Conservation (phyloP, 2,329 filamentous ascomycete species). For the Hypomyces rosellus region DNA sequence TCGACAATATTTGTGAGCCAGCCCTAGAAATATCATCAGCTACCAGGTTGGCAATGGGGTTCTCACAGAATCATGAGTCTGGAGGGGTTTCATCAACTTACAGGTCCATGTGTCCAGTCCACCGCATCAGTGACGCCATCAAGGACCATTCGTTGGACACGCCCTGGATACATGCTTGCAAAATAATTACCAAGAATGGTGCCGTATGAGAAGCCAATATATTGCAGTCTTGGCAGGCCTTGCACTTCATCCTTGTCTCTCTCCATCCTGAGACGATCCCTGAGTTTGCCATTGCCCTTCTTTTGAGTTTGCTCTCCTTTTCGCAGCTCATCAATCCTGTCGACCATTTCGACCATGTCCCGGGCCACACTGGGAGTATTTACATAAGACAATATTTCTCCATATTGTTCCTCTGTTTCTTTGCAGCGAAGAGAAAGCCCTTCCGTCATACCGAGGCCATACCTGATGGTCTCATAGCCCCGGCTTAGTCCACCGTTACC, state of each 20-base stretch:
- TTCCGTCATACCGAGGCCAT: conserved; percentile 17
- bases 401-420: conserved; percentile 7
- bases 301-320: conserved; percentile 6
- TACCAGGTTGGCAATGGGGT: neutral
- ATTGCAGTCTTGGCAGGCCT: conserved; percentile 13
- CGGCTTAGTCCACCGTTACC: conserved; percentile 23
- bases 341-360: conserved; percentile 37
- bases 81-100: neutral
- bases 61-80: too few species aligned
- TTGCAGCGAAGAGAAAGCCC: conserved; percentile 24
- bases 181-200: conserved; percentile 33
- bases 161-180: conserved; percentile 37
- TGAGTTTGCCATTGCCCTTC: too few species aligned
- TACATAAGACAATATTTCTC: conserved; percentile 24
- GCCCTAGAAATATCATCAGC: neutral
- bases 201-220: conserved; percentile 37
- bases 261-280: too few species aligned
- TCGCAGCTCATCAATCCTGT: conserved; percentile 28
- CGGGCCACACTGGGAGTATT: conserved; percentile 30
- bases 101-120: conserved; percentile 2
- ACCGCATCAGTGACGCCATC: conserved; percentile 26
- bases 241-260: neutral
- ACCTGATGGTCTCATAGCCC: conserved; percentile 14
- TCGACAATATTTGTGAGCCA: conserved; percentile 1
- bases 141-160: conserved; percentile 35